Conservation (phyloP, 495 filamentous ascomycete species). For the Pseudoneurospora amorphoporcata region DNA sequence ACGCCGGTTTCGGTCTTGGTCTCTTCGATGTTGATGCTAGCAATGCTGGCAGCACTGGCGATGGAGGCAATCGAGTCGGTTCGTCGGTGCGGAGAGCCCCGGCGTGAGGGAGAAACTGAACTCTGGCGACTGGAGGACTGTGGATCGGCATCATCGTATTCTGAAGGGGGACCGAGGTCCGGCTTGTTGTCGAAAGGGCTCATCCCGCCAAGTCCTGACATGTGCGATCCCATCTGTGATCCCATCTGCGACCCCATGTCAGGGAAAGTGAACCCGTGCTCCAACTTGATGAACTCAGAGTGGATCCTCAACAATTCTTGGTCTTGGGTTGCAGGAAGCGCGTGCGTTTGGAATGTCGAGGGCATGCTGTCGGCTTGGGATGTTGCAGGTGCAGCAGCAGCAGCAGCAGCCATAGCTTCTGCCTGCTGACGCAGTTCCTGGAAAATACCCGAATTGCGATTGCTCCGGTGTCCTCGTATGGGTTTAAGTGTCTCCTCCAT, state of each 20-base stretch:
- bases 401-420: conserved; percentile 16
- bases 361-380: conserved; percentile 33
- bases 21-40: conserved; percentile 46
- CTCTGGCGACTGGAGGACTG: not conserved
- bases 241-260: conserved; percentile 25
- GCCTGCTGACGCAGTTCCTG: conserved; percentile 37
- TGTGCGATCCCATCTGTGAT: conserved; percentile 18
- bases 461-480: conserved; percentile 19
- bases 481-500: conserved; percentile 51
- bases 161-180: conserved; percentile 14
- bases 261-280: conserved; percentile 30
- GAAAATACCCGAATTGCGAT: conserved; percentile 29
- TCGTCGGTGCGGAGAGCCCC: conserved; percentile 32
- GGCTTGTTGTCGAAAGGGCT: conserved; percentile 27
- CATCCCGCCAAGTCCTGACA: conserved; percentile 12
- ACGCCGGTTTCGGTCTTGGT: conserved; percentile 62
- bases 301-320: conserved; percentile 43
- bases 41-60: conserved; percentile 42
- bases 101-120: conserved; percentile 15
- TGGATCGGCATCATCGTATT: conserved; percentile 2
- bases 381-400: conserved; percentile 18
- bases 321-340: conserved; percentile 42
- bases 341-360: conserved; percentile 19
- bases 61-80: conserved; percentile 40
- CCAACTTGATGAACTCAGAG: conserved; percentile 41